Conservation (phyloP, 331 rosid genomes). For the Pyrus hybrid region DNA sequence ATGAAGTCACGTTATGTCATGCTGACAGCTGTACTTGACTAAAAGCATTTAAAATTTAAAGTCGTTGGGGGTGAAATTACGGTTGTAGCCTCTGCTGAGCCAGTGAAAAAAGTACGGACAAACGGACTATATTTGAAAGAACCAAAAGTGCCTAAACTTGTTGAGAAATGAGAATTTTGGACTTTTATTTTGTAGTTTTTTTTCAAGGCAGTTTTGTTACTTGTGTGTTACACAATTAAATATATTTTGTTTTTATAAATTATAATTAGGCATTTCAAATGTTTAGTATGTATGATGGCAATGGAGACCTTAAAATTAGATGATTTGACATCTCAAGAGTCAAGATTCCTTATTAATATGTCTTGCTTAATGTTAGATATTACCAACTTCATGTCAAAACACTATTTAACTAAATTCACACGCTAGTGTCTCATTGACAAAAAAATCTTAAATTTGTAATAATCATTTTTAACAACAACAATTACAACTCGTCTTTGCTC, state of each 20-base stretch:
- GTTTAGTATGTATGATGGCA: not conserved
- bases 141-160: not conserved
- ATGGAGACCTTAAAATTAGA: no score
- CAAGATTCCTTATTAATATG: no score
- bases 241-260: no score
- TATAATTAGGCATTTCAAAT: not conserved
- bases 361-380: no score
- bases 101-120: not conserved
- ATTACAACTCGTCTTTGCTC: no score
- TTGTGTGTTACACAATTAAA: not conserved
- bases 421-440: no score
- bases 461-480: no score
- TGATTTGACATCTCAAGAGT: no score
- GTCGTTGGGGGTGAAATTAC: constrained; percentile 6
- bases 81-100: not conserved
- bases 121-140: not conserved
- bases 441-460: no score
- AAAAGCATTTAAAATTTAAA: not conserved
- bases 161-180: not conserved
- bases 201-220: not conserved
- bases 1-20: constrained; percentile 35
- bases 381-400: no score
- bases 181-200: no score
- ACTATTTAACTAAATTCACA: no score
- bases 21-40: constrained; percentile 21